Evolutionary conservation across 805 yeast species (phyloP).

Genomic region (Monosporozyma servazzii): DNA sequence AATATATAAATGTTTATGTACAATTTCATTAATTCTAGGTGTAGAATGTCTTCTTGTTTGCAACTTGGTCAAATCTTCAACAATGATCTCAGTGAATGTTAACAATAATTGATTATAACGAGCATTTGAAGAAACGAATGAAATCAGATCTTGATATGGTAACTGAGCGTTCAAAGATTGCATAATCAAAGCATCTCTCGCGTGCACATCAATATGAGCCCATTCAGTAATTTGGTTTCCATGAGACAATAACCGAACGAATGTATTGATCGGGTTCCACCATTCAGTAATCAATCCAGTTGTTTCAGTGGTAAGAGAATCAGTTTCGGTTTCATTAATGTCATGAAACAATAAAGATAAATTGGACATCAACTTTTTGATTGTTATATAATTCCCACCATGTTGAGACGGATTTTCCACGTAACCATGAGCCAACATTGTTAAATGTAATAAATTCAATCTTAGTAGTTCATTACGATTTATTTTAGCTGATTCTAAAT

Average conservation of each 20-base stretch:
- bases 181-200: conserved; percentile 5
- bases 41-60: conserved; percentile 22
- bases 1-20: conserved; percentile 28
- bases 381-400: conserved; percentile 12
- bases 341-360: conserved; percentile 25
- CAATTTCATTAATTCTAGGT: conserved; percentile 23
- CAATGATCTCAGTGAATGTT: conserved; percentile 26
- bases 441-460: conserved; percentile 20
- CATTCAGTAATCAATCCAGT: conserved; percentile 11
- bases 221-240: conserved; percentile 8
- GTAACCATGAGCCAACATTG: conserved; percentile 12
- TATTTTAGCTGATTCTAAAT: not conserved
- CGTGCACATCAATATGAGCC: conserved; percentile 8
- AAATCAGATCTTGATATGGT: conserved; percentile 19
- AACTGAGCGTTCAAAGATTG: conserved; percentile 12
- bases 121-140: conserved; percentile 16
- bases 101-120: conserved; percentile 19
- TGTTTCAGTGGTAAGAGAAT: not conserved
- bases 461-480: conserved; percentile 11
- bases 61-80: conserved; percentile 28
- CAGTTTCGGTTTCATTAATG: conserved; percentile 13
- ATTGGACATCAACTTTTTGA: conserved; percentile 30
- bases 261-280: conserved; percentile 29
- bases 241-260: conserved; percentile 14
- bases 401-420: conserved; percentile 9